A percentile compares a stretch with the other conserved stretches of the same genome.
Evolutionary conservation across 352 stramenopile species (phyloP).

Genomic region (Halophytophthora batemanensis): DNA sequence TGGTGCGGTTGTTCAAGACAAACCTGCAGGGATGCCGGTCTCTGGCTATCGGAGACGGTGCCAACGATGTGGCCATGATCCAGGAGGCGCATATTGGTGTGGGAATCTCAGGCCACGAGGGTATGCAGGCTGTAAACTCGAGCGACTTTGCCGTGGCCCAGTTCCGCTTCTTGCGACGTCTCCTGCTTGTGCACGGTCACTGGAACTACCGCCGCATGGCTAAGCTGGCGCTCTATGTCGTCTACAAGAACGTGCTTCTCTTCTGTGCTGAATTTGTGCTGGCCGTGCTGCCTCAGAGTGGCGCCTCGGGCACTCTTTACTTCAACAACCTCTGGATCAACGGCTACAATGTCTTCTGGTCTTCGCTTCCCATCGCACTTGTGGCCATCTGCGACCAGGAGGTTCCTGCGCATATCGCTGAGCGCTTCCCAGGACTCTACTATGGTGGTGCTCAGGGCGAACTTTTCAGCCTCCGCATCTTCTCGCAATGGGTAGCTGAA

Average conservation of each 20-base stretch:
- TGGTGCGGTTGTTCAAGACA: conserved; percentile 84
- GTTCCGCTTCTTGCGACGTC: conserved; percentile 95
- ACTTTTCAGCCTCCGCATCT: conserved; percentile 80
- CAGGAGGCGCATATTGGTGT: conserved; percentile 98
- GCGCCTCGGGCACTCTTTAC: conserved; percentile 76
- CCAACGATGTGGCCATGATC: conserved; percentile 99
- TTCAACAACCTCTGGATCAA: conserved; percentile 91
- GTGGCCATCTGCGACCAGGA: conserved; percentile 84
- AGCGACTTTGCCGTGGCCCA: conserved; percentile 98
- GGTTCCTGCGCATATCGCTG: conserved; percentile 58
- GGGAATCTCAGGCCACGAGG: conserved; percentile 98
- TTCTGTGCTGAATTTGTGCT: conserved; percentile 88
- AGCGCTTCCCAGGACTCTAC: conserved; percentile 81
- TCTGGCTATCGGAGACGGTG: conserved; percentile 97
- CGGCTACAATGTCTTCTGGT: conserved; percentile 97
- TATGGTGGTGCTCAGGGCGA: conserved; percentile 73
- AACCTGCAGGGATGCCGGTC: conserved; percentile 85
- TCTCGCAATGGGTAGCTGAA: conserved; percentile 77
- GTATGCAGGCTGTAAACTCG: conserved; percentile 98
- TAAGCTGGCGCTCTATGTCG: conserved; percentile 96
- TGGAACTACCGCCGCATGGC: conserved; percentile 98
- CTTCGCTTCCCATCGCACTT: conserved; percentile 89
- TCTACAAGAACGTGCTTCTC: conserved; percentile 98
- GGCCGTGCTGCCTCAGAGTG: conserved; percentile 62
- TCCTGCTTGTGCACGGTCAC: conserved; percentile 97